Percentiles rank a stretch among this genome's conserved stretches.
phyloP scores from a whole-genome alignment of 2,329 filamentous ascomycete genomes.

The Ceratocystis ficicola region DNA sequence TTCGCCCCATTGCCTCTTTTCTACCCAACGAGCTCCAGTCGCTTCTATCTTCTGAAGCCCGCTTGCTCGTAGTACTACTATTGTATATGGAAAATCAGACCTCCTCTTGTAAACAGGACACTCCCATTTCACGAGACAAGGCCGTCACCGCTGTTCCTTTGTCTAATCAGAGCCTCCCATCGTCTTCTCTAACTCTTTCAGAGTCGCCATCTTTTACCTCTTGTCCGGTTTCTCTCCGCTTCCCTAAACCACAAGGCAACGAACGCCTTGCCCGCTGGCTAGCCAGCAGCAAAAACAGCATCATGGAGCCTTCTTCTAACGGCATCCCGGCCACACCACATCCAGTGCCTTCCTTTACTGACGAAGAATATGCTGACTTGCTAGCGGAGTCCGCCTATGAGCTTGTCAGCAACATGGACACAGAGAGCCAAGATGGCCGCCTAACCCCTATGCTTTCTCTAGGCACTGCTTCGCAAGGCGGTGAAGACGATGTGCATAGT shows the following conservation, averaged over 20 bases:
- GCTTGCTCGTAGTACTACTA: conserved; percentile 8
- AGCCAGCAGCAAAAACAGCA: conserved; percentile 44
- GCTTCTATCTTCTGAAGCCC: conserved; percentile 15
- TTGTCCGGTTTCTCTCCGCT: conserved; percentile 42
- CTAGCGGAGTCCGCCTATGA: conserved; percentile 44
- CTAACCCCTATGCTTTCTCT: conserved; percentile 30
- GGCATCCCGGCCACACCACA: conserved; percentile 3
- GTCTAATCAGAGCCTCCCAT: not conserved
- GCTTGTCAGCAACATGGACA: conserved; percentile 42
- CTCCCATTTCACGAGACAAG: conserved; percentile 15
- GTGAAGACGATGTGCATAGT: conserved; percentile 33
- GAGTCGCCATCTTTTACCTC: conserved; percentile 19
- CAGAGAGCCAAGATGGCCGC: conserved; percentile 39
- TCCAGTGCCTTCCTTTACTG: conserved; percentile 25
- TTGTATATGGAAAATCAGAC: conserved; percentile 18
- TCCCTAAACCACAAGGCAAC: conserved; percentile 45
- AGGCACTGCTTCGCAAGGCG: conserved; percentile 36
- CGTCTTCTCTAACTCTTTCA: conserved; percentile 16
- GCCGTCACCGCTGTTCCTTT: not conserved
- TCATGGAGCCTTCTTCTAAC: conserved; percentile 32
- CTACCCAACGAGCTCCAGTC: conserved; percentile 8
- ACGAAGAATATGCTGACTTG: conserved; percentile 34
- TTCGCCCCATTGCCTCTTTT: not conserved
- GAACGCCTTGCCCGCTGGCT: conserved; percentile 48
- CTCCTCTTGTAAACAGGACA: conserved; percentile 11